Percentiles rank a stretch among this genome's conserved stretches.
phyloP scores from a whole-genome alignment of 139 green algal species.

The Picochlorum sp. region DNA sequence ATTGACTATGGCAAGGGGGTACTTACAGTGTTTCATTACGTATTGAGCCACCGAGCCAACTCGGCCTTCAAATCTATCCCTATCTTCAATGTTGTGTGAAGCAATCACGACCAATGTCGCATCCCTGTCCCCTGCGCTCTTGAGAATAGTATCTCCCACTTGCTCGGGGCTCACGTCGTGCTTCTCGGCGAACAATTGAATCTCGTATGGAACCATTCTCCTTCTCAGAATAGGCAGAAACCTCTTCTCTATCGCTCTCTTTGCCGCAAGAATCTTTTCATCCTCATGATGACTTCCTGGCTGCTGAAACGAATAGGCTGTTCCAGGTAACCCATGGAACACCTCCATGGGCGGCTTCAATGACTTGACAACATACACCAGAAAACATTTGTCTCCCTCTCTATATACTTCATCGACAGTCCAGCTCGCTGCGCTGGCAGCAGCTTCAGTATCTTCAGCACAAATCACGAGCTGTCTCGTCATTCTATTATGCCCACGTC shows the following conservation, averaged over 20 bases:
- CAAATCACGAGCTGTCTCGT: too few species aligned
- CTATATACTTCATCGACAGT: conserved; percentile 8
- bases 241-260: conserved; percentile 4
- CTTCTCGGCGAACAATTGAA: conserved; percentile 20
- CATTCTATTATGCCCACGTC: too few species aligned
- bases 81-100: conserved; percentile 15
- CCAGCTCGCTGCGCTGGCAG: neutral
- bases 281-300: conserved; percentile 6
- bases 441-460: conserved; percentile 7
- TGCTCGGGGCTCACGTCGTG: neutral
- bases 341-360: conserved; percentile 13
- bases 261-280: conserved; percentile 3
- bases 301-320: conserved; percentile 5
- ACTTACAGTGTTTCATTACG: conserved; percentile 8
- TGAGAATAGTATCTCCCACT: neutral
- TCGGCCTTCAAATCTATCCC: neutral
- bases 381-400: conserved; percentile 17
- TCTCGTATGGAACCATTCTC: conserved; percentile 12
- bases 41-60: conserved; percentile 11
- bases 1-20: conserved; percentile 7
- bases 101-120: conserved; percentile 10
- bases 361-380: conserved; percentile 18
- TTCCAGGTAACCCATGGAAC: conserved; percentile 16
- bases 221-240: conserved; percentile 16
- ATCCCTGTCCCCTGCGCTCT: neutral